phyloP scores from a whole-genome alignment of 108 stramenopile genomes.

The Pseudonitzschia delicatissima region DNA sequence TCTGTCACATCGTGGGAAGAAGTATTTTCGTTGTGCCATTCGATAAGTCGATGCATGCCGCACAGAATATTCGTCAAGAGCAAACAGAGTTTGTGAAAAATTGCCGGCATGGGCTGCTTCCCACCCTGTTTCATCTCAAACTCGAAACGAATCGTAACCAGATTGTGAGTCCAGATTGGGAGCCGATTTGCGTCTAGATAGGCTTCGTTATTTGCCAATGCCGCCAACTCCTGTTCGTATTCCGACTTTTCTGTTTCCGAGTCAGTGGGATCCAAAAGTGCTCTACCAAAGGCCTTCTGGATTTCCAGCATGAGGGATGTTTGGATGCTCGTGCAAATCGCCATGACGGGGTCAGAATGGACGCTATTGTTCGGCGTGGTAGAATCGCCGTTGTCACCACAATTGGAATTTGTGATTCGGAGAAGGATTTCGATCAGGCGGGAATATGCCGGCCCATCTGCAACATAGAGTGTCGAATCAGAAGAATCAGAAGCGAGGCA shows the following conservation, averaged over 20 bases:
- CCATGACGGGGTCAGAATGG: background rate
- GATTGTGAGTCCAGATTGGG: conserved; percentile 38
- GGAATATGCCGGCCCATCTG: conserved; percentile 11
- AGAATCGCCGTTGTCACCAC: background rate
- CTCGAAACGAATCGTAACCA: conserved; percentile 53
- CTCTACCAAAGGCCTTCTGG: conserved; percentile 42
- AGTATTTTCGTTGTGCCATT: conserved; percentile 34
- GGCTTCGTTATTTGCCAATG: conserved; percentile 14
- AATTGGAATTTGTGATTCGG: background rate
- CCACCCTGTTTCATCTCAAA: conserved; percentile 29
- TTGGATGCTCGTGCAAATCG: conserved; percentile 29
- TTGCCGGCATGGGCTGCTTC: conserved; percentile 29
- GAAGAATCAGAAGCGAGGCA: conserved; percentile 9
- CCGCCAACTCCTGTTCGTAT: conserved; percentile 34
- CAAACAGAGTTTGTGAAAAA: conserved; percentile 43
- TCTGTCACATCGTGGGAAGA: background rate
- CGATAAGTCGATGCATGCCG: conserved; percentile 13
- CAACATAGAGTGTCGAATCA: background rate
- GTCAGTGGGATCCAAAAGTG: conserved; percentile 45
- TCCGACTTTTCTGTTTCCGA: conserved; percentile 31
- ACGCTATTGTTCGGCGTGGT: background rate
- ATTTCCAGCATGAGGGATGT: conserved; percentile 33
- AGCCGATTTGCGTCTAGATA: conserved; percentile 22
- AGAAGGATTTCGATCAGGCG: conserved; percentile 16
- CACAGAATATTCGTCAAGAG: conserved; percentile 30